Percentiles rank a stretch among this genome's conserved stretches.
phyloP scores from a whole-genome alignment of 257 asterid genomes.

The Nicotiana benthamiana region DNA sequence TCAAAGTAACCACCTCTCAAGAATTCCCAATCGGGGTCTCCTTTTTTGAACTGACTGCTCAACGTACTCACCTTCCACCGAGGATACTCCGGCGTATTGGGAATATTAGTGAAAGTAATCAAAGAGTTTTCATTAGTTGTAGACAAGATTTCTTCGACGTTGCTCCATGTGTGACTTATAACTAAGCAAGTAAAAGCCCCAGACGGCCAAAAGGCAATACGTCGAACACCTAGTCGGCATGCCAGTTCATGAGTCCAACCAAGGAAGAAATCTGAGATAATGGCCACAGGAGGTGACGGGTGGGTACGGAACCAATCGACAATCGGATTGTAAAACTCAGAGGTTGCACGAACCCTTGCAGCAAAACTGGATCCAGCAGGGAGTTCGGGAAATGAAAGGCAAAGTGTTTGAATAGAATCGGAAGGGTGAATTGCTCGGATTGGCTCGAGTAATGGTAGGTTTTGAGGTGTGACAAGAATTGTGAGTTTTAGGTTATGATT shows the following conservation, averaged over 20 bases:
- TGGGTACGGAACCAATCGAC: conserved; percentile 20
- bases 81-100: conserved; percentile 9
- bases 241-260: conserved; percentile 24
- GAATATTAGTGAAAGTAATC: conserved; percentile 9
- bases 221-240: conserved; percentile 12
- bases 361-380: background rate
- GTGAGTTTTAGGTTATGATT: conserved; percentile 13
- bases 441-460: conserved; percentile 15
- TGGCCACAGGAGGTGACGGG: conserved; percentile 18
- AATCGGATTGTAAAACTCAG: conserved; percentile 9
- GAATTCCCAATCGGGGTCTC: conserved; percentile 16
- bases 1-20: background rate
- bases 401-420: conserved; percentile 11
- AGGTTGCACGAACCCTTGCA: background rate
- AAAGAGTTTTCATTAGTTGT: background rate
- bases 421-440: conserved; percentile 12
- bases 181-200: conserved; percentile 8
- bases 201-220: conserved; percentile 19
- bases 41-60: background rate
- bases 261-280: conserved; percentile 22
- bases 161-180: background rate
- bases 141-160: background rate
- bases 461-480: conserved; percentile 16
- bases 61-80: conserved; percentile 5
- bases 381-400: conserved; percentile 14